Conservation (phyloP, 1,284 basidiomycete genomes). For the Mycosarcoma mackinlayi region DNA sequence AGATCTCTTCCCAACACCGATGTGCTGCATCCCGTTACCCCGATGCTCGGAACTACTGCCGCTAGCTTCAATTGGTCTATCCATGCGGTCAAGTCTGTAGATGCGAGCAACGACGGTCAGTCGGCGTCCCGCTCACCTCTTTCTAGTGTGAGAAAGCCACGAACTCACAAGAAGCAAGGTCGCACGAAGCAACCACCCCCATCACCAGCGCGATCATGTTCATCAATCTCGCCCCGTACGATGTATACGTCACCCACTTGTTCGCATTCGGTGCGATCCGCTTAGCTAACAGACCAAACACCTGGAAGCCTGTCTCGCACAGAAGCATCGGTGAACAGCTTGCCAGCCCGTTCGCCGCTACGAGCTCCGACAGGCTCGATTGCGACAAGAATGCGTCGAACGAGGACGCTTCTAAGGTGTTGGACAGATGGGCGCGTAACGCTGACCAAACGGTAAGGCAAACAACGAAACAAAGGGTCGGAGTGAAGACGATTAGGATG, state of each 20-base stretch:
- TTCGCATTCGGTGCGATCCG: slow-evolving; percentile 9
- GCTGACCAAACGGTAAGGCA: slow-evolving; percentile 21
- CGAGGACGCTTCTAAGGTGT: slow-evolving; percentile 2
- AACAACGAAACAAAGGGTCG: slow-evolving; percentile 23
- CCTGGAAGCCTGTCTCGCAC: slow-evolving; percentile 29
- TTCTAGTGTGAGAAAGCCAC: background rate
- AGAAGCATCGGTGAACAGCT: slow-evolving; percentile 31
- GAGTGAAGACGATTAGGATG: slow-evolving; percentile 26
- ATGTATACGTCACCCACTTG: slow-evolving; percentile 21
- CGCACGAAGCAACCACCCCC: slow-evolving; percentile 23
- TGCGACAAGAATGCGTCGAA: slow-evolving; percentile 1
- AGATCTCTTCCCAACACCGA: slow-evolving; percentile 22
- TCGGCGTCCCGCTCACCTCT: background rate
- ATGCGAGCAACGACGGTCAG: background rate
- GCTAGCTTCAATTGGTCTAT: slow-evolving; percentile 12
- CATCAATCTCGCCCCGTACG: slow-evolving; percentile 13
- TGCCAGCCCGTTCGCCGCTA: slow-evolving; percentile 22
- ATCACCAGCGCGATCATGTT: slow-evolving; percentile 37
- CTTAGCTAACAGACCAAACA: slow-evolving; percentile 35
- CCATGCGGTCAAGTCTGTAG: slow-evolving; percentile 17
- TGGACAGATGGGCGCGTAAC: slow-evolving; percentile 19
- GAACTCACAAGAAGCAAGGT: slow-evolving; percentile 31
- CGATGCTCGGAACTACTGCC: background rate
- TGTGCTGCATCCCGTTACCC: slow-evolving; percentile 10
- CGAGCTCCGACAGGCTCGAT: slow-evolving; percentile 12